Evolutionary conservation across 2,329 filamentous ascomycete species (phyloP).

Genomic region (Alternaria dauci): DNA sequence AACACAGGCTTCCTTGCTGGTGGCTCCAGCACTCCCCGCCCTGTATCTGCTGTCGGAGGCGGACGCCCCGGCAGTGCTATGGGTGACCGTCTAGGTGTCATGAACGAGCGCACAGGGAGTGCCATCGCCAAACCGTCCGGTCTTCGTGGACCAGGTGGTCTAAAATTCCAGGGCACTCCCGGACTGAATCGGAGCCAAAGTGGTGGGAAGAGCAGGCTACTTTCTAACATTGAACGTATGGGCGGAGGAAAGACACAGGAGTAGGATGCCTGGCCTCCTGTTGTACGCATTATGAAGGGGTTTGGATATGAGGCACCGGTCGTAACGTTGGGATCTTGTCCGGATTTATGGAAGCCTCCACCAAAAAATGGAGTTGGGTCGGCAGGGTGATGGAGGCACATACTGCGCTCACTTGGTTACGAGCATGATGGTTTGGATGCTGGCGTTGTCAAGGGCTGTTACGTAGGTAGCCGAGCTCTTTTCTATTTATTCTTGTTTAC

Average conservation of each 20-base stretch:
- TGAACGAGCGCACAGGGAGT: conserved; percentile 25
- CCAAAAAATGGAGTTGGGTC: neutral
- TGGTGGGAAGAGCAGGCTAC: conserved; percentile 71
- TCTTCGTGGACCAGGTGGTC: conserved; percentile 65
- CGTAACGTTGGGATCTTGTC: neutral
- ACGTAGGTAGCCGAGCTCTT: neutral
- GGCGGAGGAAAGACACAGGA: conserved; percentile 59
- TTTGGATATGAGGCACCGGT: conserved; percentile 9
- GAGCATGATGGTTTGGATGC: conserved; percentile 2
- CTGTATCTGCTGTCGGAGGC: conserved; percentile 37
- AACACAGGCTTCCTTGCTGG: conserved; percentile 46
- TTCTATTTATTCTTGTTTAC: neutral
- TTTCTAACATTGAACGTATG: conserved; percentile 90
- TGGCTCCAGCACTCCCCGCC: conserved; percentile 30
- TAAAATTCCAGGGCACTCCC: conserved; percentile 43
- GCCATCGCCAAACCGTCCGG: conserved; percentile 61
- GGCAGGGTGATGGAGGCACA: neutral
- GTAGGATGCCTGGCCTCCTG: conserved; percentile 21
- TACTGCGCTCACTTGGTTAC: conserved; percentile 1
- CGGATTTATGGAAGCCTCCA: neutral
- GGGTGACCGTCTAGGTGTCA: conserved; percentile 32
- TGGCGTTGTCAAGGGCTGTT: neutral
- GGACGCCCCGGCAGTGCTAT: conserved; percentile 38
- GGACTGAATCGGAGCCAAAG: conserved; percentile 47
- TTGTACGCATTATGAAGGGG: conserved; percentile 7